Conservation (phyloP, 441 rosid species). For the Rhodomyrtus psidioides region DNA sequence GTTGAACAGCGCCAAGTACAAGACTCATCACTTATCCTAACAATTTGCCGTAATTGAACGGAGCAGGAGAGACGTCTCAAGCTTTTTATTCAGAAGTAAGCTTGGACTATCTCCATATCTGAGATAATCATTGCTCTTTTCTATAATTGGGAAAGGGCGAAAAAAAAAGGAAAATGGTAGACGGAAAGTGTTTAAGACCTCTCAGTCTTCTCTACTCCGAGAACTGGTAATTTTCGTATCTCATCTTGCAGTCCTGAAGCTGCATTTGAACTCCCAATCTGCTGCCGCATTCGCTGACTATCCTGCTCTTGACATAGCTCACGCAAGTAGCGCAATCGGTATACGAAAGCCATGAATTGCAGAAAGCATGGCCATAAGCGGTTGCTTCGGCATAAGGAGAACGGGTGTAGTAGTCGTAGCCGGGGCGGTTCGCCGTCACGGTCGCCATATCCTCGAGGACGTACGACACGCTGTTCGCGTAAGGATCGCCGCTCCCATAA, state of each 20-base stretch:
- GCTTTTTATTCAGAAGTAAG: too few species aligned
- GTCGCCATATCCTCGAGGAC: neutral
- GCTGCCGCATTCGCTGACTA: neutral
- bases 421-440: neutral
- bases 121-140: neutral
- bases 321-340: neutral
- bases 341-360: neutral
- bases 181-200: neutral
- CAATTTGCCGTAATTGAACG: neutral
- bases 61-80: neutral
- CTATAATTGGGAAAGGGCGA: neutral
- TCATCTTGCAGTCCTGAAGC: neutral
- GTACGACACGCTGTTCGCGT: neutral
- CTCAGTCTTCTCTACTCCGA: neutral
- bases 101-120: neutral
- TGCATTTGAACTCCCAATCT: neutral
- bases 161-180: accelerated
- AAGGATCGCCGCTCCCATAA: neutral
- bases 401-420: neutral
- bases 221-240: neutral
- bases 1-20: neutral
- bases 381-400: neutral
- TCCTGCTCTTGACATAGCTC: neutral
- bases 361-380: neutral
- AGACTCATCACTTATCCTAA: neutral